Evolutionary conservation across 1,284 basidiomycete genomes (phyloP).

Genomic region (Austropuccinia psidii): DNA sequence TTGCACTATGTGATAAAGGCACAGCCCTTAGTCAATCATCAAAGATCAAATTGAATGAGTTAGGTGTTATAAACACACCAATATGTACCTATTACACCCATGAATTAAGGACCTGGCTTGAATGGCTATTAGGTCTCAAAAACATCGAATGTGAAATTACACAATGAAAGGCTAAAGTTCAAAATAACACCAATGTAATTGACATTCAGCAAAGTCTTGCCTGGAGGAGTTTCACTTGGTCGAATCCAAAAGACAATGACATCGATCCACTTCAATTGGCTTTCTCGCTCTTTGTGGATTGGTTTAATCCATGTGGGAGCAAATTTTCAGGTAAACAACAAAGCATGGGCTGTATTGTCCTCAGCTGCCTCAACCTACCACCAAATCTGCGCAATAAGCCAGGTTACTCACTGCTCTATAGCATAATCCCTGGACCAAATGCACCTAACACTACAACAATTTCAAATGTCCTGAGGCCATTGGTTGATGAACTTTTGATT

Average conservation of each 20-base stretch:
- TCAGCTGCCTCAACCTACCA: slow-evolving; percentile 22
- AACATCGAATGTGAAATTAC: too few species aligned
- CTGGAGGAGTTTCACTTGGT: not conserved
- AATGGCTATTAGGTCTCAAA: too few species aligned
- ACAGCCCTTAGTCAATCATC: too few species aligned
- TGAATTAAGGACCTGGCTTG: too few species aligned
- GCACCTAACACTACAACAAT: slow-evolving; percentile 6
- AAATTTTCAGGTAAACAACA: not conserved
- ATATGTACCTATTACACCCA: too few species aligned
- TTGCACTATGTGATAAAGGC: too few species aligned
- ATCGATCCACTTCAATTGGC: not conserved
- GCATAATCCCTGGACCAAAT: not conserved
- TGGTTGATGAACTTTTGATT: not conserved
- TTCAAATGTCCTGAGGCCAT: not conserved
- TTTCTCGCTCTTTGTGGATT: slow-evolving; percentile 19
- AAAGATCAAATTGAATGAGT: too few species aligned
- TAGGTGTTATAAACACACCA: too few species aligned
- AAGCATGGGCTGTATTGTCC: not conserved
- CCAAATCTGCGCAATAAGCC: not conserved
- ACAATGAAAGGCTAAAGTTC: too few species aligned
- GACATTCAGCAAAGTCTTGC: not conserved
- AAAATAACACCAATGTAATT: too few species aligned
- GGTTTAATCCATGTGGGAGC: slow-evolving; percentile 25
- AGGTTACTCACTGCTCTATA: not conserved
- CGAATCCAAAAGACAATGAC: not conserved